phyloP scores from a whole-genome alignment of 164 flowering plant species.

The Aristolochia fimbriata region DNA sequence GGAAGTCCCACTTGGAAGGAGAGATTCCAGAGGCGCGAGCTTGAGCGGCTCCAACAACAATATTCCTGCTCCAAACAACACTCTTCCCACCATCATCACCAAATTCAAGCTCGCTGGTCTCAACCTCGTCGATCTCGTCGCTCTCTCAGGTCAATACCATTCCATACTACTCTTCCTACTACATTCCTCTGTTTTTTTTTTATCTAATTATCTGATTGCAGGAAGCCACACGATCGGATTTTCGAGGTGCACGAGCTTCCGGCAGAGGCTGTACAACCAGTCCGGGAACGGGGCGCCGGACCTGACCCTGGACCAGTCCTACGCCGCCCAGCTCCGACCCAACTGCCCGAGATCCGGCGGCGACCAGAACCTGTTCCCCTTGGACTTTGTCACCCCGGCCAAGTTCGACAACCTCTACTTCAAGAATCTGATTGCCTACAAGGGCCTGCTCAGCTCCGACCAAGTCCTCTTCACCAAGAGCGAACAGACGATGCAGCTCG shows the following conservation, averaged over 20 bases:
- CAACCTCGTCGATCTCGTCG: slow-evolving; percentile 68
- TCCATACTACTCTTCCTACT: not conserved
- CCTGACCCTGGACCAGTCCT: slow-evolving; percentile 42
- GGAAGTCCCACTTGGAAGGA: slow-evolving; percentile 95
- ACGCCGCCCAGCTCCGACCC: slow-evolving; percentile 48
- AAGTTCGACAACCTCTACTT: slow-evolving; percentile 78
- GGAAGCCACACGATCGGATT: slow-evolving; percentile 97
- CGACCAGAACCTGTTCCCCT: slow-evolving; percentile 69
- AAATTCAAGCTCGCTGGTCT: slow-evolving; percentile 74
- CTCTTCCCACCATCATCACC: slow-evolving; percentile 79
- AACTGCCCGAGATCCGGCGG: slow-evolving; percentile 91
- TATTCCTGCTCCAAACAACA: slow-evolving; percentile 97
- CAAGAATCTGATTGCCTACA: slow-evolving; percentile 61
- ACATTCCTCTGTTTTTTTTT: too few species aligned
- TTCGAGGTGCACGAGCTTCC: slow-evolving; percentile 77
- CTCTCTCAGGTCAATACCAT: slow-evolving; percentile 76
- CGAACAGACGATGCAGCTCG: slow-evolving; percentile 39
- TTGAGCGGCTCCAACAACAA: slow-evolving; percentile 89
- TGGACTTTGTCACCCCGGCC: slow-evolving; percentile 57
- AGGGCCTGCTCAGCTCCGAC: slow-evolving; percentile 78
- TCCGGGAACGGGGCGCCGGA: slow-evolving; percentile 74
- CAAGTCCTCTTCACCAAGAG: slow-evolving; percentile 58
- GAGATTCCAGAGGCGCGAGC: slow-evolving; percentile 81
- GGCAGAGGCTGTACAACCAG: slow-evolving; percentile 94
- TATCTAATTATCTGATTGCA: too few species aligned